Base-by-base conservation (phyloP, 129 eudicot genomes). In the Artemisia annua region DNA sequence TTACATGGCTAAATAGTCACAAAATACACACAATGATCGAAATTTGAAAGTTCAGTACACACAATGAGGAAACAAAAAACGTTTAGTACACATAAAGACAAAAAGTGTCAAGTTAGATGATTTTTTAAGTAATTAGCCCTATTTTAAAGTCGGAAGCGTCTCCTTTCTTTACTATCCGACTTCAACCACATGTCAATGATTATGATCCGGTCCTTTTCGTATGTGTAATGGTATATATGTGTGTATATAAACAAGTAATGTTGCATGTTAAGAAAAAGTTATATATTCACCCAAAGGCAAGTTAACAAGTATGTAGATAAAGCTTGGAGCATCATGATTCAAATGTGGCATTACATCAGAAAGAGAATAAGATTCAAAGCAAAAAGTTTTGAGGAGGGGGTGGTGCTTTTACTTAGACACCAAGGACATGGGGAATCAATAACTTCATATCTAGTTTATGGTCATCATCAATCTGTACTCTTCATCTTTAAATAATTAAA, bases 281-380 rank as follows among this genome's bases (percentile, higher is more conserved):
- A 17, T 24, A 20, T 48, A 12, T 51, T 12, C 9, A 48, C 72
- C 30, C 22, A 7, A 24, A 71, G 12, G 32, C 22, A 70, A 32
- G 54, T 26, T 26, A 0, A 15, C n/a, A 71, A 20, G 15, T 48
- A 60, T 46, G 16, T 11, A 63, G 52, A 73, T 62, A 62, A 59
- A 62, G 39, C 9, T 63, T 53, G 71, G 63, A 65, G 56, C 65
- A 65, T 52, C 69, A 48, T 64, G 35, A 50, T 65, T 51, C 71
- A 50, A 26, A 74, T 74, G 78, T 53, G 72, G 43, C 65, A 65
- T 18, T 50, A 70, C 78, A 64, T 74, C 53, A 74, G n/a, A 52
- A 30, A 74, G 61, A 52, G 79, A 65, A 74, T 64, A 64, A 65
- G 79, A 74, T 74, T 65, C 79, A 74, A 74, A 74, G 79, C 72